phyloP scores from a whole-genome alignment of 345 rosid species.

The Ricinus communis region DNA sequence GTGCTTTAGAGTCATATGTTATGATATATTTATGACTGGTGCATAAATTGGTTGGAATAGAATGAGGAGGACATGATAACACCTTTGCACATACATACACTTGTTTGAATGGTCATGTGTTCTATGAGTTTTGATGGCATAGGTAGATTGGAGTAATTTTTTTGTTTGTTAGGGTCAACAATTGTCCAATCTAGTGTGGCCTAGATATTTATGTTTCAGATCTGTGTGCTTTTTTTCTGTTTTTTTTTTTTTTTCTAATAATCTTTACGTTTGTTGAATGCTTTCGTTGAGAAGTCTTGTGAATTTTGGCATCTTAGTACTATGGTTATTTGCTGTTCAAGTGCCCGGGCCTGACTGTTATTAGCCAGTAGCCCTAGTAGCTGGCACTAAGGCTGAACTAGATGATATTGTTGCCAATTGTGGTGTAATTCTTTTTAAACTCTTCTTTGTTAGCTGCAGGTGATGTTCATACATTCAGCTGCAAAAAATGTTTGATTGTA shows the following conservation, averaged over 20 bases:
- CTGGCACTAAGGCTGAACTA: not conserved
- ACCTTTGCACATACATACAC: not conserved
- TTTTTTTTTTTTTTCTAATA: too few relatives aligned
- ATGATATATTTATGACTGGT: not conserved
- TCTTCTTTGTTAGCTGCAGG: constrained; percentile 39
- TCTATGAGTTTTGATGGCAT: not conserved
- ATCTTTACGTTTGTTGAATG: not conserved
- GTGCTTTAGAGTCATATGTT: not conserved
- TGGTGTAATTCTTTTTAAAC: not conserved
- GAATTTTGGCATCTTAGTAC: not conserved
- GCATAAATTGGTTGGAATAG: not conserved
- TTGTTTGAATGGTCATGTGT: not conserved
- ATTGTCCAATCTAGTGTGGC: not conserved
- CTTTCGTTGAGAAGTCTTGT: not conserved
- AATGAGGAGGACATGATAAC: not conserved
- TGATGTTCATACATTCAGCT: constrained; percentile 38
- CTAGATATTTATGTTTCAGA: not conserved
- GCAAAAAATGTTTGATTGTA: constrained; percentile 68
- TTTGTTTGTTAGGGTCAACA: not conserved
- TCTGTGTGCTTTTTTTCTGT: too few relatives aligned
- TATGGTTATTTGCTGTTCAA: not conserved
- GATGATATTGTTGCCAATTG: not conserved
- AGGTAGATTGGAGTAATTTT: not conserved
- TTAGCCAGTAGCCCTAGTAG: not conserved
- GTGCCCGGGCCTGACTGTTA: not conserved